Conservation (phyloP, 768 basidiomycete species). For the Russula brevipes region DNA sequence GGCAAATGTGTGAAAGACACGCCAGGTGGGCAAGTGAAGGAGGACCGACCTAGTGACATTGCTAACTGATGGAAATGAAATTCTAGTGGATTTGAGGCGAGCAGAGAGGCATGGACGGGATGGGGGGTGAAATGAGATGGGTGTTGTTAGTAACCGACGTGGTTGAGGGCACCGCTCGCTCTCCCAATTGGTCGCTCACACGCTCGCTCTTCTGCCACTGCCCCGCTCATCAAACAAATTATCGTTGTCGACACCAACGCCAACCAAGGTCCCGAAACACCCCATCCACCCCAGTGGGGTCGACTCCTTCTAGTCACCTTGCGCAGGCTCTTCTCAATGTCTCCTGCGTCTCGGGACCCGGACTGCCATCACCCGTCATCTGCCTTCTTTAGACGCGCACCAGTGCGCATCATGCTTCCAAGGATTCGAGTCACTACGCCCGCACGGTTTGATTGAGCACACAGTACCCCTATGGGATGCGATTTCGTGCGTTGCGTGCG, state of each 20-base stretch:
- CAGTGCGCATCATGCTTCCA: background rate
- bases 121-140: background rate
- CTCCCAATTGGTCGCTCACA: background rate
- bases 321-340: background rate
- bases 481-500: background rate
- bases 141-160: slow-evolving; percentile 6
- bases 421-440: background rate
- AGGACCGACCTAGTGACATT: slow-evolving; percentile 22
- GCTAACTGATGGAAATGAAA: background rate
- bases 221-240: background rate
- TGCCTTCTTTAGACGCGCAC: background rate
- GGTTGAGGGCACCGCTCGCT: slow-evolving; percentile 13
- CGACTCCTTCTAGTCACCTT: background rate
- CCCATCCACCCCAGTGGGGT: background rate
- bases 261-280: too few relatives aligned
- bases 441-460: background rate
- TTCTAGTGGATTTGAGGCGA: background rate
- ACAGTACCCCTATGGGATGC: background rate
- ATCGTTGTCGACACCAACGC: too few relatives aligned
- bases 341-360: background rate
- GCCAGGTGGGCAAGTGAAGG: too few relatives aligned
- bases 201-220: background rate
- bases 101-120: slow-evolving; percentile 1
- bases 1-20: slow-evolving; percentile 4
- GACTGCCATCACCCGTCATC: background rate